A percentile compares a stretch with the other conserved stretches of the same genome.
phyloP scores from a whole-genome alignment of 306 rosid genomes.

The Erythrophleum fordii region DNA sequence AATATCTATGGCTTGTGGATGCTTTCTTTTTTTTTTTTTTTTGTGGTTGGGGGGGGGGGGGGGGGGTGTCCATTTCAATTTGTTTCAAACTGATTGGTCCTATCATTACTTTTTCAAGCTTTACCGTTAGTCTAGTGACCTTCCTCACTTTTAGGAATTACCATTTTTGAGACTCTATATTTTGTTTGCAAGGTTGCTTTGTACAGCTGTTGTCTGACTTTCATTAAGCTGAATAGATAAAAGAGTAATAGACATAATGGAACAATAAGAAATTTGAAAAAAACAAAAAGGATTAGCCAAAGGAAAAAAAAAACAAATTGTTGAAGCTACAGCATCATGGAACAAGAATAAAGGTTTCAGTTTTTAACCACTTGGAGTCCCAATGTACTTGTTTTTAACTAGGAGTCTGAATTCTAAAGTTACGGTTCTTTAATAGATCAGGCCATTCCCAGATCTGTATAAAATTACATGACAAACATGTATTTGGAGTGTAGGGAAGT shows the following conservation, averaged over 20 bases:
- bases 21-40: too few species aligned
- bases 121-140: not conserved
- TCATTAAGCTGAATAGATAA: not conserved
- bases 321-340: not conserved
- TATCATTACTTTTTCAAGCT: not conserved
- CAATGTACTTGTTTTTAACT: not conserved
- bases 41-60: too few species aligned
- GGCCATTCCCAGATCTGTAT: not conserved
- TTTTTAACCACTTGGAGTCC: not conserved
- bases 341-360: not conserved
- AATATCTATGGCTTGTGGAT: too few species aligned
- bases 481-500: not conserved
- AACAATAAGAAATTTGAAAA: not conserved
- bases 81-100: not conserved
- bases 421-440: not conserved
- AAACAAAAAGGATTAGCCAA: not conserved
- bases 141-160: not conserved
- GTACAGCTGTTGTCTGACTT: not conserved
- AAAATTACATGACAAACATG: not conserved
- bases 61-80: not conserved
- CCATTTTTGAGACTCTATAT: not conserved
- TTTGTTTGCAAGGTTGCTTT: conserved; percentile 8
- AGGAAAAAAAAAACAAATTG: not conserved
- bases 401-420: not conserved
- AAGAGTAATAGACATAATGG: not conserved